Conservation (phyloP, 23 red algal genomes). For the Agarophyton chilense region DNA sequence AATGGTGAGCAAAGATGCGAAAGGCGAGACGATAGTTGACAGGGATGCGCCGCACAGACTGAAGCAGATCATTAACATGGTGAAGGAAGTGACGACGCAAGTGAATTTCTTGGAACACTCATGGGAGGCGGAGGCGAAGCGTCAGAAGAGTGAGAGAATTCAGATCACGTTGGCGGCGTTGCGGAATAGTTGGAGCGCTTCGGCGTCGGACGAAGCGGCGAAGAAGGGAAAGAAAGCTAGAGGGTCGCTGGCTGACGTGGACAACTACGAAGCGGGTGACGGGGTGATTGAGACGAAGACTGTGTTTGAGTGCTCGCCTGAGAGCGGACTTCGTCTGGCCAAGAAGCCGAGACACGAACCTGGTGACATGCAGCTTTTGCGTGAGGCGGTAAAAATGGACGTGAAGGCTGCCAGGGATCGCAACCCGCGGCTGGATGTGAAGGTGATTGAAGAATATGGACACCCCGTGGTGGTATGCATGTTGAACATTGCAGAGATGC, state of each 20-base stretch:
- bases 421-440: constrained; percentile 36
- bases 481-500: constrained; percentile 54
- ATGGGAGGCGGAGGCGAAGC: constrained; percentile 8
- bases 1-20: background rate
- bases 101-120: background rate
- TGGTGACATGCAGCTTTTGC: constrained; percentile 58
- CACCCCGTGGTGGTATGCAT: constrained; percentile 64
- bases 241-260: constrained; percentile 48
- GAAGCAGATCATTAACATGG: background rate
- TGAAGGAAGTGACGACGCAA: background rate
- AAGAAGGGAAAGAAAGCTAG: constrained; percentile 12
- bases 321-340: constrained; percentile 66
- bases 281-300: constrained; percentile 45
- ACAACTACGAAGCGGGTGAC: constrained; percentile 22
- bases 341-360: constrained; percentile 59
- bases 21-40: background rate
- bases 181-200: constrained; percentile 37
- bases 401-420: constrained; percentile 56
- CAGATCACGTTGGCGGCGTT: constrained; percentile 72
- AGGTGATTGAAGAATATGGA: constrained; percentile 70
- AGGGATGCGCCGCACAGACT: background rate
- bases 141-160: constrained; percentile 63
- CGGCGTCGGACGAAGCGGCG: constrained; percentile 17
- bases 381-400: constrained; percentile 71
- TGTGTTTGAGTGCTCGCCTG: constrained; percentile 55